phyloP scores from a whole-genome alignment of 2,329 filamentous ascomycete species.

The Ambrosiella xylebori region DNA sequence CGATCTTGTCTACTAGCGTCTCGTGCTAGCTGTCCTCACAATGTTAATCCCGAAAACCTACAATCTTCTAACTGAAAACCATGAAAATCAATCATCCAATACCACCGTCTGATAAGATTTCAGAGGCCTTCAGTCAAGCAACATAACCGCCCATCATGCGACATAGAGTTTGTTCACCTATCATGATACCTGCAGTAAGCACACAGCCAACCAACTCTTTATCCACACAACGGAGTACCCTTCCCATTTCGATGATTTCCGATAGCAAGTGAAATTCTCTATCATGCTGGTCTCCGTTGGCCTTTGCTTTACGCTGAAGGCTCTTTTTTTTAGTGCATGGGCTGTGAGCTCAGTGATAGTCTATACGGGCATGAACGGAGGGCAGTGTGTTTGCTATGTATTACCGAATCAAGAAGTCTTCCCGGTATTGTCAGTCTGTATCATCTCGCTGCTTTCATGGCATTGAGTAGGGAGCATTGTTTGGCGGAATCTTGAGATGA shows the following conservation, averaged over 20 bases:
- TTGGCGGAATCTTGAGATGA: neutral
- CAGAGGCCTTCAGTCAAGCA: neutral
- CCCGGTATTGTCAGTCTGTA: neutral
- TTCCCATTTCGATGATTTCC: neutral
- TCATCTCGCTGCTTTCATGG: neutral
- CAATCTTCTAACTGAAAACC: neutral
- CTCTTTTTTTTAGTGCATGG: neutral
- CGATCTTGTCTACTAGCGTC: neutral
- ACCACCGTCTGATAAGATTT: neutral
- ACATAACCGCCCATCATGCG: neutral
- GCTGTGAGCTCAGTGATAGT: neutral
- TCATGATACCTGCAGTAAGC: neutral
- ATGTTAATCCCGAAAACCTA: neutral
- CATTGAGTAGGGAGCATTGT: neutral
- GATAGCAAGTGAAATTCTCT: too few species aligned
- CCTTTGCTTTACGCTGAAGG: neutral
- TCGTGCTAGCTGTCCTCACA: neutral
- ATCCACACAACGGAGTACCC: neutral
- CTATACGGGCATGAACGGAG: neutral
- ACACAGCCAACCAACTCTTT: neutral
- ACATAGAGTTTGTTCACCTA: neutral
- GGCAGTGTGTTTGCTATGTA: neutral
- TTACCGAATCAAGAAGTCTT: neutral
- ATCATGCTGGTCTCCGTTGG: too few species aligned
- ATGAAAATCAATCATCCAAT: neutral